A percentile compares a stretch with the other conserved stretches of the same genome.
Evolutionary conservation across 139 green algal genomes (phyloP).

Genomic region (Chlamydomonas schloesseri): DNA sequence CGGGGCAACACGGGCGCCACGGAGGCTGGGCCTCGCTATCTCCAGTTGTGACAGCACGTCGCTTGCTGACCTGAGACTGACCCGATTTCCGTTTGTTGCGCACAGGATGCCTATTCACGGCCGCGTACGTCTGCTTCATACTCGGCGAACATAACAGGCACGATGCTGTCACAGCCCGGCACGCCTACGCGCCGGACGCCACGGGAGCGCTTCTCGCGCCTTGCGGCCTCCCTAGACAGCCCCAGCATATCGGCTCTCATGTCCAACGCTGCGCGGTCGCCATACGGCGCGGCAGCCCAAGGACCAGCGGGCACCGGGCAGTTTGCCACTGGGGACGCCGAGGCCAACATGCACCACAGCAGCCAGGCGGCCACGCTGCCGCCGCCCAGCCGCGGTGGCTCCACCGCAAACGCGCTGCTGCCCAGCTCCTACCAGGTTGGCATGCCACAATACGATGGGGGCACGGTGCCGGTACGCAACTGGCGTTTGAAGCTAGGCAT

Average conservation of each 20-base stretch:
- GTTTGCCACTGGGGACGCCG: no score
- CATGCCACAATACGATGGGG: no score
- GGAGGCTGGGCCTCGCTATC: no score
- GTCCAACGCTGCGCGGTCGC: background rate
- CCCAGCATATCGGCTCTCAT: background rate
- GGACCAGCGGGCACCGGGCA: no score
- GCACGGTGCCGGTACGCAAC: no score
- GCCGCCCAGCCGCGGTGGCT: no score
- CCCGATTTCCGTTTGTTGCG: no score
- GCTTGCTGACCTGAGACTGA: no score
- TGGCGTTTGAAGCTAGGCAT: no score
- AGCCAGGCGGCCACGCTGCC: no score
- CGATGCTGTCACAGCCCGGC: background rate
- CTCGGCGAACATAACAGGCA: background rate
- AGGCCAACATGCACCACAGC: background rate
- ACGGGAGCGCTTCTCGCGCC: conserved; percentile 16
- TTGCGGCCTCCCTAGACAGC: conserved; percentile 1
- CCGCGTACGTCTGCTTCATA: background rate
- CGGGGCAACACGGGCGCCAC: no score
- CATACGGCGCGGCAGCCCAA: background rate
- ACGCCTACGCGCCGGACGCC: background rate
- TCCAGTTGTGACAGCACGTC: background rate
- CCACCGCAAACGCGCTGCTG: background rate
- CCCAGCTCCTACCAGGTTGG: background rate
- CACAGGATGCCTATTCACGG: background rate